Evolutionary conservation across 208 protist species (phyloP).

Genomic region (Porcisia deanei): DNA sequence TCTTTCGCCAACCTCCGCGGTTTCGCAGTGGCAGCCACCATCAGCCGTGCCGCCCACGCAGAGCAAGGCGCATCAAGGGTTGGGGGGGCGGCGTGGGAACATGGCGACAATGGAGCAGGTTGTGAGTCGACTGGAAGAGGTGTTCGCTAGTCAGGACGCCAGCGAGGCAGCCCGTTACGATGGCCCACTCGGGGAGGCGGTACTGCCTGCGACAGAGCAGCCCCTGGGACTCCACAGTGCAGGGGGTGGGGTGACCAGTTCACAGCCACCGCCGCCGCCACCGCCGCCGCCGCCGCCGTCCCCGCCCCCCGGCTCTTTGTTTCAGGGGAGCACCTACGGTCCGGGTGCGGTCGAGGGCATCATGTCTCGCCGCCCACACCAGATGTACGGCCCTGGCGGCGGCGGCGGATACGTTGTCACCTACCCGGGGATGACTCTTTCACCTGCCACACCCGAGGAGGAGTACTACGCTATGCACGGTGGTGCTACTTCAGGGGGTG

Average conservation of each 20-base stretch:
- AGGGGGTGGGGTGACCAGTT: not conserved
- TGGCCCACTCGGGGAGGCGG: slow-evolving; percentile 39
- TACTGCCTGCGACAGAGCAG: slow-evolving; percentile 28
- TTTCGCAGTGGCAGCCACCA: not conserved
- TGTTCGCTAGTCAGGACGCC: slow-evolving; percentile 21
- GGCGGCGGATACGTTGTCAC: slow-evolving; percentile 8
- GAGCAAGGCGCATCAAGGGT: not conserved
- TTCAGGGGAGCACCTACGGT: slow-evolving; percentile 5
- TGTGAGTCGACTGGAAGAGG: slow-evolving; percentile 21
- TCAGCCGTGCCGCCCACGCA: not conserved
- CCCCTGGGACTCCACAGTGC: not conserved
- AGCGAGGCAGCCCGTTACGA: slow-evolving; percentile 6
- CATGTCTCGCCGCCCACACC: not conserved
- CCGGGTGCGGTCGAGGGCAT: not conserved
- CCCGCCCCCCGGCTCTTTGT: not conserved
- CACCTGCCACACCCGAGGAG: slow-evolving; percentile 8
- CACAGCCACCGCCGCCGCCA: slow-evolving; percentile 7
- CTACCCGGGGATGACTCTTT: not conserved
- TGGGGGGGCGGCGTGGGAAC: slow-evolving; percentile 7
- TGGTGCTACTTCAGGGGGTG: not conserved
- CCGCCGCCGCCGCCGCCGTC: slow-evolving; percentile 6
- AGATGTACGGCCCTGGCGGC: slow-evolving; percentile 1
- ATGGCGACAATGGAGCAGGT: slow-evolving; percentile 4
- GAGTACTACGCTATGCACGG: slow-evolving; percentile 19
- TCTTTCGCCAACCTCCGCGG: not conserved